Evolutionary conservation across 495 filamentous ascomycete species (phyloP).

Genomic region (Penicillium diatomitis): DNA sequence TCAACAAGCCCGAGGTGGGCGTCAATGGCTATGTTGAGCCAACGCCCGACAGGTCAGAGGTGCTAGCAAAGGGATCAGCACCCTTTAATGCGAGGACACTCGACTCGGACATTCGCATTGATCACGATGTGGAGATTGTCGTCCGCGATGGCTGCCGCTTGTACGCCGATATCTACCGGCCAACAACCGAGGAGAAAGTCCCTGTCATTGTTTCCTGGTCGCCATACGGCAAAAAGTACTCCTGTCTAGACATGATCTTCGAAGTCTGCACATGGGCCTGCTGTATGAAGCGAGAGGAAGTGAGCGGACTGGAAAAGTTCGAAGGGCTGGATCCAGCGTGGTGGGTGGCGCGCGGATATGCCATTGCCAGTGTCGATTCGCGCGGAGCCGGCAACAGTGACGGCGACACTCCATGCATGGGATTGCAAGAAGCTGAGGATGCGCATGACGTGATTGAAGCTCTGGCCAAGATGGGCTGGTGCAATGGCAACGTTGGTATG

Average conservation of each 20-base stretch:
- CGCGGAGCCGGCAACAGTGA: conserved; percentile 28
- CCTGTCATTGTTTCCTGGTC: conserved; percentile 25
- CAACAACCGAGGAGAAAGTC: conserved; percentile 7
- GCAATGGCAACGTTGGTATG: conserved; percentile 23
- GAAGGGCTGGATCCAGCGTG: conserved; percentile 36
- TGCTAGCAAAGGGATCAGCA: conserved; percentile 6
- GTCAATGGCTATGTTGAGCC: conserved; percentile 3
- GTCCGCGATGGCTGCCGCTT: conserved; percentile 20
- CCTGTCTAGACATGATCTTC: not conserved
- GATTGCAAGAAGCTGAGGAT: conserved; percentile 28
- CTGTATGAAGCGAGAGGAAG: conserved; percentile 1
- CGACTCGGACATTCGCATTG: conserved; percentile 7
- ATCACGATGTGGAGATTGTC: conserved; percentile 11
- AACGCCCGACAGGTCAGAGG: not conserved
- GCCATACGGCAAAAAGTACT: conserved; percentile 25
- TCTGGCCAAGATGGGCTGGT: conserved; percentile 13
- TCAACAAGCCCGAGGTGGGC: not conserved
- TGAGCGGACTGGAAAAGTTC: conserved; percentile 25
- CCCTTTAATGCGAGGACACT: conserved; percentile 3
- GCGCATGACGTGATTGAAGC: conserved; percentile 13
- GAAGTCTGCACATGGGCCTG: conserved; percentile 9
- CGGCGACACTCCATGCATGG: conserved; percentile 25
- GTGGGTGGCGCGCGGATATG: conserved; percentile 32
- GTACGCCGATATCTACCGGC: conserved; percentile 24
- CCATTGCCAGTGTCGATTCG: conserved; percentile 30